These are phyloP conservation scores for Ascoidea asiatica DNA, from an alignment of 805 yeast genomes.

Conservation along the genomic window DNA sequence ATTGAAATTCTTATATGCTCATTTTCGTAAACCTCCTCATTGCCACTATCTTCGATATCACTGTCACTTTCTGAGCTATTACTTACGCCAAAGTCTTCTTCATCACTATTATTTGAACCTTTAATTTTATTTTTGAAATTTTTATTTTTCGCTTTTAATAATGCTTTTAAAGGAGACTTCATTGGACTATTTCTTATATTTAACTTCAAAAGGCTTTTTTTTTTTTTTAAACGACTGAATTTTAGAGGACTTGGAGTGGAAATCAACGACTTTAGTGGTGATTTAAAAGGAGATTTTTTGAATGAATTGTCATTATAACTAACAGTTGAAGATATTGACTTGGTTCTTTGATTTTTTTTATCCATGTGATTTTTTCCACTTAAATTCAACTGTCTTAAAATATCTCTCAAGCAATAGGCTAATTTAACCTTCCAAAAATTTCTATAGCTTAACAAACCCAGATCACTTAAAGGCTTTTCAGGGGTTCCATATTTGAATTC, in stretches of 20 bases:
- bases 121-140: conserved; percentile 4
- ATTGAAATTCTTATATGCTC: background rate
- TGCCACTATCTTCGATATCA: background rate
- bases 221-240: background rate
- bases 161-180: background rate
- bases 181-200: background rate
- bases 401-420: conserved; percentile 29
- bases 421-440: conserved; percentile 73
- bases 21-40: background rate
- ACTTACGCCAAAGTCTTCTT: background rate
- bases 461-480: conserved; percentile 82
- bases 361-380: background rate
- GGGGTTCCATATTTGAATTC: conserved; percentile 86
- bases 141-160: conserved; percentile 1
- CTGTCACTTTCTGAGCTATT: conserved; percentile 4
- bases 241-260: background rate
- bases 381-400: conserved; percentile 1
- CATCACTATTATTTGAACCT: background rate
- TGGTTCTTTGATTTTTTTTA: too few species aligned
- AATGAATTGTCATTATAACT: background rate
- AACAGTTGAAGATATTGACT: too few species aligned
- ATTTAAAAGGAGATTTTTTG: background rate
- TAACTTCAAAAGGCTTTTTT: background rate
- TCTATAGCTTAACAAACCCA: conserved; percentile 76
- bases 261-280: too few species aligned